Conservation (phyloP, 2,329 filamentous ascomycete genomes). For the Botryotinia convoluta region DNA sequence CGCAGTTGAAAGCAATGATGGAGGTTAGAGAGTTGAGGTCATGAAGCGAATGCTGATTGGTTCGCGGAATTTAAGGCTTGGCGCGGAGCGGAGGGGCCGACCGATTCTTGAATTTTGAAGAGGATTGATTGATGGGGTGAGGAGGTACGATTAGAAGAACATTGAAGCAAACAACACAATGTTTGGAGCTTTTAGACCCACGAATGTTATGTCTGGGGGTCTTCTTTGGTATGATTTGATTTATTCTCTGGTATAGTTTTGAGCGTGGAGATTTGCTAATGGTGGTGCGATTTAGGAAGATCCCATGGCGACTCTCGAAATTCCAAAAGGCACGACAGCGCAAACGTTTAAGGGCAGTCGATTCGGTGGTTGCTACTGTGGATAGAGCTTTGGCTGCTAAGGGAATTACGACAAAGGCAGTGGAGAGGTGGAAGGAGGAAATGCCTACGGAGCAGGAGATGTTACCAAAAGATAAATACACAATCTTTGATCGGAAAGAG, state of each 20-base stretch:
- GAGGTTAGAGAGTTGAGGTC: constrained; percentile 19
- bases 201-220: constrained; percentile 72
- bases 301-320: constrained; percentile 88
- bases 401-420: constrained; percentile 67
- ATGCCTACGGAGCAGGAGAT: constrained; percentile 97
- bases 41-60: constrained; percentile 31
- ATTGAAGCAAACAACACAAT: constrained; percentile 50
- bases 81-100: constrained; percentile 26
- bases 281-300: constrained; percentile 63
- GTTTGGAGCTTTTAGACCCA: constrained; percentile 81
- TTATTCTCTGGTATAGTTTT: not conserved
- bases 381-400: constrained; percentile 73
- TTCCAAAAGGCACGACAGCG: constrained; percentile 89
- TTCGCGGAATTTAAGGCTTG: constrained; percentile 27
- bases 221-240: constrained; percentile 67
- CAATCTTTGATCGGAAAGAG: constrained; percentile 93
- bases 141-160: constrained; percentile 13
- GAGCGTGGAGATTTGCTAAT: constrained; percentile 22
- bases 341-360: constrained; percentile 77
- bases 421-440: constrained; percentile 89
- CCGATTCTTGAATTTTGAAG: constrained; percentile 27
- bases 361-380: constrained; percentile 80
- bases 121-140: not conserved
- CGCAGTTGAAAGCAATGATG: constrained; percentile 9
- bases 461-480: constrained; percentile 96